Conservation (phyloP, 2,329 filamentous ascomycete genomes). For the Herpotrichia juniperi region DNA sequence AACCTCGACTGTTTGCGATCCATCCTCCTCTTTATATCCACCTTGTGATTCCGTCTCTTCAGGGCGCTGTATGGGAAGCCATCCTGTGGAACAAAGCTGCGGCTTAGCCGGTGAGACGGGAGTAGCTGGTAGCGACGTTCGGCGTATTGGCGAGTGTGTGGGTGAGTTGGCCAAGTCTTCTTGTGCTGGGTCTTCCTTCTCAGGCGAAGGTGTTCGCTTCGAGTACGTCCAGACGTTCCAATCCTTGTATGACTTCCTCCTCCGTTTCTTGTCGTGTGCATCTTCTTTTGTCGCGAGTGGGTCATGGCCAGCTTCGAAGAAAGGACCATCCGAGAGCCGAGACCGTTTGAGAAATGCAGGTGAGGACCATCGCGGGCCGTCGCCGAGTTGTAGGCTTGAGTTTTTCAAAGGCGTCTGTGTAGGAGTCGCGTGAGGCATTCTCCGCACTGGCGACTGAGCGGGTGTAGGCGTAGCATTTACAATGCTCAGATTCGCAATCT, state of each 20-base stretch:
- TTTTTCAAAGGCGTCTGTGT: background rate
- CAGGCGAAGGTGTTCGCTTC: conserved; percentile 73
- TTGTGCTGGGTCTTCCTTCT: conserved; percentile 51
- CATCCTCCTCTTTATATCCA: conserved; percentile 1
- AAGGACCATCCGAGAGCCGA: conserved; percentile 70
- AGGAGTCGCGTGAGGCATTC: conserved; percentile 8
- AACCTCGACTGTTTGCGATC: background rate
- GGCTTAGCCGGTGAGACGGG: conserved; percentile 29
- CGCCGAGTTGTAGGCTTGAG: conserved; percentile 11
- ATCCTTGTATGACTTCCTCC: conserved; percentile 71
- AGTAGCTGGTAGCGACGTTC: conserved; percentile 30
- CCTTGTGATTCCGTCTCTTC: background rate
- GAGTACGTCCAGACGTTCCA: conserved; percentile 76
- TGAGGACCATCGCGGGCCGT: conserved; percentile 65
- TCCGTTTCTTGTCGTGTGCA: conserved; percentile 69
- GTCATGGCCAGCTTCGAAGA: conserved; percentile 68
- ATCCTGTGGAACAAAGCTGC: conserved; percentile 7
- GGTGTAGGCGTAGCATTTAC: conserved; percentile 47
- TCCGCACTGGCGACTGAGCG: conserved; percentile 30
- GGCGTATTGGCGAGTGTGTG: conserved; percentile 21
- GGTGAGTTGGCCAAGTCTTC: conserved; percentile 27
- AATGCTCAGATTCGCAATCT: conserved; percentile 60
- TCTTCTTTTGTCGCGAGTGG: conserved; percentile 63
- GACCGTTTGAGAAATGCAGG: conserved; percentile 77
- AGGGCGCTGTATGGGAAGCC: background rate